A percentile compares a stretch with the other conserved stretches of the same genome.
These are phyloP conservation scores for Astrothelium subdiscretum DNA, from an alignment of 495 filamentous ascomycete genomes.

Conservation along the genomic window DNA sequence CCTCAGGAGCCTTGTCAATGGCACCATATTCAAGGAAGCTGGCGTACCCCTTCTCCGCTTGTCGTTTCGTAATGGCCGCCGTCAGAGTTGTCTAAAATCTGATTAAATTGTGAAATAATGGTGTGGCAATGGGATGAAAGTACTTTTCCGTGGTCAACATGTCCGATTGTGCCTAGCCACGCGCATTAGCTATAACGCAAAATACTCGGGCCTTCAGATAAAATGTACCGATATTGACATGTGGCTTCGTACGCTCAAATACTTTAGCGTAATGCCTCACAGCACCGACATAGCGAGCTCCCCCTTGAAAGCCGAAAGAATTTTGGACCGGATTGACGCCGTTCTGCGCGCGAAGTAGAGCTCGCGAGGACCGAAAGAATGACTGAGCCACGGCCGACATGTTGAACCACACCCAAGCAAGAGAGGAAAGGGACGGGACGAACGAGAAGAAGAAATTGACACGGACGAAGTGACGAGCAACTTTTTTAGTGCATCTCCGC, in stretches of 20 bases:
- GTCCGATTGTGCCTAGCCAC: slow-evolving; percentile 80
- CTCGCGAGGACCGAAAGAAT: slow-evolving; percentile 28
- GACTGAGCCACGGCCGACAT: slow-evolving; percentile 37
- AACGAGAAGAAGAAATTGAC: slow-evolving; percentile 13
- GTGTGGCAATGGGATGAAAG: background rate
- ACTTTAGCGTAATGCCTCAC: slow-evolving; percentile 55
- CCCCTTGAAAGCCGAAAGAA: slow-evolving; percentile 42
- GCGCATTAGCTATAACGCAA: background rate
- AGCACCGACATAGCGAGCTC: slow-evolving; percentile 54
- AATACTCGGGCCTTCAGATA: background rate
- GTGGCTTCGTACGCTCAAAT: slow-evolving; percentile 87
- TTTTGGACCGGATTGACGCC: slow-evolving; percentile 34
- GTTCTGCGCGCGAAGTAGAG: slow-evolving; percentile 21
- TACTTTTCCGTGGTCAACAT: slow-evolving; percentile 99
- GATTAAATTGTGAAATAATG: background rate
- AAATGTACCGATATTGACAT: slow-evolving; percentile 84
- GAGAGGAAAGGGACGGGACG: slow-evolving; percentile 5
- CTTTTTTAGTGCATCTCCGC: slow-evolving; percentile 4
- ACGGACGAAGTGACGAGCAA: slow-evolving; percentile 7
- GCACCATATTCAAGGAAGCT: slow-evolving; percentile 91
- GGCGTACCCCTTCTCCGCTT: slow-evolving; percentile 85
- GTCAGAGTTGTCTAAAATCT: slow-evolving; percentile 78
- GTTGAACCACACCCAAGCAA: slow-evolving; percentile 37
- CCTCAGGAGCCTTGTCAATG: slow-evolving; percentile 98
- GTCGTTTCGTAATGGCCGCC: slow-evolving; percentile 95